A percentile compares a stretch with the other conserved stretches of the same genome.
phyloP scores from a whole-genome alignment of 495 filamentous ascomycete species.

The Tuber melanosporum region DNA sequence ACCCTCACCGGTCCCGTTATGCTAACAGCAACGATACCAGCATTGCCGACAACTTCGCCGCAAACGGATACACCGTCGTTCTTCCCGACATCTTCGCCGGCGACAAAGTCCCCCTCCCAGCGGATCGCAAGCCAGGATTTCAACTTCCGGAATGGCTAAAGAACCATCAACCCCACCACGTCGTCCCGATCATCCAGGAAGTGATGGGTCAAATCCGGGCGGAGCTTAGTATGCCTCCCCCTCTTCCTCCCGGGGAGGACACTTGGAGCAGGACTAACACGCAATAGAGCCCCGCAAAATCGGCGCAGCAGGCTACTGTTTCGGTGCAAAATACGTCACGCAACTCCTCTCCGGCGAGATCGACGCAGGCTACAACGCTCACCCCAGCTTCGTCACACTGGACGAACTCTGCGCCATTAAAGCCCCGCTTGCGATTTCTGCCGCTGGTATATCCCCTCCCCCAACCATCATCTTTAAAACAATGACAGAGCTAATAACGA shows the following conservation, averaged over 20 bases:
- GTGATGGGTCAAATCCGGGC: conserved; percentile 56
- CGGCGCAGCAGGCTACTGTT: conserved; percentile 73
- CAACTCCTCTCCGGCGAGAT: conserved; percentile 44
- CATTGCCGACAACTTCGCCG: conserved; percentile 74
- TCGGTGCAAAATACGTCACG: conserved; percentile 57
- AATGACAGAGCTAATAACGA: neutral
- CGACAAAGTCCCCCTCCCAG: conserved; percentile 52
- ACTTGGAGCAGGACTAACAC: neutral
- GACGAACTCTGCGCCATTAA: conserved; percentile 65
- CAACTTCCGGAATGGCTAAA: conserved; percentile 58
- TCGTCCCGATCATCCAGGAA: conserved; percentile 61
- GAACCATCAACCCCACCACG: conserved; percentile 51
- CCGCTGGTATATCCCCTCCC: conserved; percentile 52
- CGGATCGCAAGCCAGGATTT: conserved; percentile 54
- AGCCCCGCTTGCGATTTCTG: conserved; percentile 68
- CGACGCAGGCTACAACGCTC: conserved; percentile 58
- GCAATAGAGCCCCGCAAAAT: conserved; percentile 55
- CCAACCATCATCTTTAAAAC: neutral
- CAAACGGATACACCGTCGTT: conserved; percentile 70
- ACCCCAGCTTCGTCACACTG: conserved; percentile 69
- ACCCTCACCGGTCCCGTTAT: conserved; percentile 4
- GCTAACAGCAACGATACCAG: conserved; percentile 31
- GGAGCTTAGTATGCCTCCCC: conserved; percentile 43
- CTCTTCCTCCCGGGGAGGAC: neutral
- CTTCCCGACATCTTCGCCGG: conserved; percentile 74